Base-by-base conservation (phyloP, 2,329 filamentous ascomycete genomes). In the Epicoccum nigrum region DNA sequence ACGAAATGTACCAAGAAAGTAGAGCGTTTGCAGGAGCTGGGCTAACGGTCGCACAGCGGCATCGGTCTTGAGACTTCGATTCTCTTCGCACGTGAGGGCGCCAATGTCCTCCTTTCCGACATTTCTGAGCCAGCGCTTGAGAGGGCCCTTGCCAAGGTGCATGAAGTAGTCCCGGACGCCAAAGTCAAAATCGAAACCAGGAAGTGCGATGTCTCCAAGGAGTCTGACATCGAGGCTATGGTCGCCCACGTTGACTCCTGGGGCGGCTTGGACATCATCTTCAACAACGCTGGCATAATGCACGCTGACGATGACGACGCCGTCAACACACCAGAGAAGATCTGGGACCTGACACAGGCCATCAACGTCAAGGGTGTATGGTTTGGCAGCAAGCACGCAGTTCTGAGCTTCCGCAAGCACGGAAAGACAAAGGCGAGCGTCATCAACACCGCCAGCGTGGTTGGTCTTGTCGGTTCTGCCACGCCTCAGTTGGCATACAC, bases 311-410 rank as follows among this genome's bases (percentile, higher is more conserved):
- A 81, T 55, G 77, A 76, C 30, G 71, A 74, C 73, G 91, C 92
- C 40, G 79, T 95, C 71, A 84, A 88, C 72, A 96, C 92, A 1
- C 86, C 90, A 42, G 91, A 96, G 78, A 86, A 85, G 65, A 92
- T 97, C 79, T 97, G 92, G 92, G 91, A 97, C 68, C 78, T 96
- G 61, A 97, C 92, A 4, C 91, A 96, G 56, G 86, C 85, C 72
- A 95, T 96, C 80, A 97, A 97, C 75, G 92, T 96, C 74, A 97
- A 97, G 83, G 92, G 92, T 34, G 92, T 97, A n/a, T 96, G 92
- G 92, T 97, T 85, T 73, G 92, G 92, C 54, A 88, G 86, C 83
- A 97, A 96, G 82, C 90, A 96, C 74, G 91, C 92, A 6, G 86
- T 97, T 21, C 80, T 93, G 42, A 84, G 89, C 35, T 81, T 97